A percentile compares a stretch with the other conserved stretches of the same genome.
phyloP scores from a whole-genome alignment of 495 filamentous ascomycete species.

The Patellaria atrata region DNA sequence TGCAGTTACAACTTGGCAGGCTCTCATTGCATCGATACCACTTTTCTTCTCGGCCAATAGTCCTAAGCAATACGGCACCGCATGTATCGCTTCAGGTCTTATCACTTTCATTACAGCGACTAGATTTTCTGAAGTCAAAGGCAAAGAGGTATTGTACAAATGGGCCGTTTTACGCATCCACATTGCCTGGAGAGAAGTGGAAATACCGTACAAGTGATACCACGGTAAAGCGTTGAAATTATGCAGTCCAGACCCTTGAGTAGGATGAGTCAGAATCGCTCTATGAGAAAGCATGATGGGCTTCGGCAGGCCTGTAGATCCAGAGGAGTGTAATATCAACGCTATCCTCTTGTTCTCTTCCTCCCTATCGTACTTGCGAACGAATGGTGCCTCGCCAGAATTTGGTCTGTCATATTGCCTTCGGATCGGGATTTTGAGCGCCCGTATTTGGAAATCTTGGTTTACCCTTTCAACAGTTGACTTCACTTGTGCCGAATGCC shows the following conservation, averaged over 20 bases:
- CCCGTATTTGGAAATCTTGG: too few species aligned
- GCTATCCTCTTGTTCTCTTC: constrained; percentile 18
- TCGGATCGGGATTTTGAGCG: too few species aligned
- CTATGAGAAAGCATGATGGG: constrained; percentile 22
- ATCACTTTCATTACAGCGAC: not conserved
- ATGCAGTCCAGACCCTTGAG: constrained; percentile 3
- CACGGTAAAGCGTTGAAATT: not conserved
- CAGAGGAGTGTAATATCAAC: constrained; percentile 33
- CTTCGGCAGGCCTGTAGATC: constrained; percentile 30
- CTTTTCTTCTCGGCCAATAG: constrained; percentile 32
- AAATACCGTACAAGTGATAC: not conserved
- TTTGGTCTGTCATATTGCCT: too few species aligned
- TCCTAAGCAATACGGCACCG: constrained; percentile 36
- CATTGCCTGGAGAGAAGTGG: not conserved
- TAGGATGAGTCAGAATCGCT: not conserved
- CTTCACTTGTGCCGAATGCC: too few species aligned
- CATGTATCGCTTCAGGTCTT: constrained; percentile 29
- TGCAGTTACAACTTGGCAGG: constrained; percentile 33
- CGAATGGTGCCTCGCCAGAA: too few species aligned
- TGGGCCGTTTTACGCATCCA: not conserved
- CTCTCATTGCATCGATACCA: constrained; percentile 27
- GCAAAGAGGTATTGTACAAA: not conserved
- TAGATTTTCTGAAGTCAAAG: not conserved
- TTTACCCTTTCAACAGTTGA: too few species aligned
- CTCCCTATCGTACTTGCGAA: constrained; percentile 10